Evolutionary conservation across 148 eudicot species (phyloP).

Genomic region (Drosera capensis): DNA sequence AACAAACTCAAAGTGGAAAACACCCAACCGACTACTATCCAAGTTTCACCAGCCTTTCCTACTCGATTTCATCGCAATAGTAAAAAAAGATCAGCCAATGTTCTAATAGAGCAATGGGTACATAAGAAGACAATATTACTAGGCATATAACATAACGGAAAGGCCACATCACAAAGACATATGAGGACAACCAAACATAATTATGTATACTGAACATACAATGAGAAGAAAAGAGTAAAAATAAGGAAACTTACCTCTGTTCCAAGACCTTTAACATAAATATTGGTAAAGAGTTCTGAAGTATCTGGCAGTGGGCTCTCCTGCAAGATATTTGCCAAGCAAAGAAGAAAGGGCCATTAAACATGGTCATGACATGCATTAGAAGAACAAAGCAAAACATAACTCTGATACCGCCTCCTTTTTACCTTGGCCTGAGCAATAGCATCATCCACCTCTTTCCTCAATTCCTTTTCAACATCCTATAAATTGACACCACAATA

Average conservation of each 20-base stretch:
- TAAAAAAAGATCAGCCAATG: too few relatives aligned
- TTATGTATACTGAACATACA: neutral
- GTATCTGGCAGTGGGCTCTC: conserved; percentile 85
- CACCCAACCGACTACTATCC: too few relatives aligned
- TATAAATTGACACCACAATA: conserved; percentile 4
- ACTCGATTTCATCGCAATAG: too few relatives aligned
- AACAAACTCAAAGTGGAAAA: too few relatives aligned
- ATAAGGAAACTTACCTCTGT: conserved; percentile 41
- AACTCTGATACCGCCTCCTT: neutral
- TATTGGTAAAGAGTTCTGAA: conserved; percentile 68
- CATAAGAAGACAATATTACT: too few relatives aligned
- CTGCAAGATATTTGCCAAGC: conserved; percentile 18
- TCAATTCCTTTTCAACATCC: conserved; percentile 47
- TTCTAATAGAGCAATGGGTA: too few relatives aligned
- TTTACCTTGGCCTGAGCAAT: conserved; percentile 49
- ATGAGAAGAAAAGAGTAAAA: neutral
- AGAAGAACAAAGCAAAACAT: neutral
- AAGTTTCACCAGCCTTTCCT: too few relatives aligned
- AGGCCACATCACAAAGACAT: neutral
- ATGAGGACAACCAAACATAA: neutral
- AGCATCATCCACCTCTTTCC: conserved; percentile 45
- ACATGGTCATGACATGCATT: neutral
- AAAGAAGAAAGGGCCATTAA: neutral
- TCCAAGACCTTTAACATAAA: conserved; percentile 70
- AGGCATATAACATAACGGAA: neutral